A percentile compares a stretch with the other conserved stretches of the same genome.
Evolutionary conservation across 2,329 filamentous ascomycete species (phyloP).

Genomic region (Davidsoniella eucalypti): DNA sequence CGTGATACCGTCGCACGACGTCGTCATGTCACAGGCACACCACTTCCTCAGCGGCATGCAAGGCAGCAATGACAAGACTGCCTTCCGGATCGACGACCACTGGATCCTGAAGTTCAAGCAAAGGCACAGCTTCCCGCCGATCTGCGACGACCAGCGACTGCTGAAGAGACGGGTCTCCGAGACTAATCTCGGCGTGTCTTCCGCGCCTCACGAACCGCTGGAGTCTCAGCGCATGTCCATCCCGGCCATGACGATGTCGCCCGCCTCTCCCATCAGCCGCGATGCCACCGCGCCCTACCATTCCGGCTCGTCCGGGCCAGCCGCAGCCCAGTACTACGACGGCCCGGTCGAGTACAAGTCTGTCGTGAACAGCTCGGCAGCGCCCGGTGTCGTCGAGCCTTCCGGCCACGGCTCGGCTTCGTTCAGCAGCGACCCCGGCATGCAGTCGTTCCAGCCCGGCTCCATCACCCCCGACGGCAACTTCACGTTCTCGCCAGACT

Average conservation of each 20-base stretch:
- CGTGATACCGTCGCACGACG: slow-evolving; percentile 55
- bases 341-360: slow-evolving; percentile 1
- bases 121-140: slow-evolving; percentile 47
- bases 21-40: slow-evolving; percentile 68
- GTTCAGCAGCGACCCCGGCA: neutral
- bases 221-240: slow-evolving; percentile 21
- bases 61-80: slow-evolving; percentile 45
- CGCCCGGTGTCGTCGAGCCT: neutral
- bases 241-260: slow-evolving; percentile 19
- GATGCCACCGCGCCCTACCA: neutral
- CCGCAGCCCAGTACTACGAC: neutral
- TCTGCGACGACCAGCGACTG: slow-evolving; percentile 17
- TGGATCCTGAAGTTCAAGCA: slow-evolving; percentile 96
- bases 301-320: slow-evolving; percentile 30
- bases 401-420: neutral
- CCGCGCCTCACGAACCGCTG: slow-evolving; percentile 14
- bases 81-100: slow-evolving; percentile 52
- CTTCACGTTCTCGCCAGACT: slow-evolving; percentile 61
- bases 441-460: slow-evolving; percentile 41
- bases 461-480: slow-evolving; percentile 60
- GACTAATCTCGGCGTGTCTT: slow-evolving; percentile 13
- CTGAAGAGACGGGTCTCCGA: slow-evolving; percentile 8
- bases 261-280: slow-evolving; percentile 1
- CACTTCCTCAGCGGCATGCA: slow-evolving; percentile 62
- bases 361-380: neutral